phyloP scores from a whole-genome alignment of 1,139 yeast species.

The Taphrina sp. region DNA sequence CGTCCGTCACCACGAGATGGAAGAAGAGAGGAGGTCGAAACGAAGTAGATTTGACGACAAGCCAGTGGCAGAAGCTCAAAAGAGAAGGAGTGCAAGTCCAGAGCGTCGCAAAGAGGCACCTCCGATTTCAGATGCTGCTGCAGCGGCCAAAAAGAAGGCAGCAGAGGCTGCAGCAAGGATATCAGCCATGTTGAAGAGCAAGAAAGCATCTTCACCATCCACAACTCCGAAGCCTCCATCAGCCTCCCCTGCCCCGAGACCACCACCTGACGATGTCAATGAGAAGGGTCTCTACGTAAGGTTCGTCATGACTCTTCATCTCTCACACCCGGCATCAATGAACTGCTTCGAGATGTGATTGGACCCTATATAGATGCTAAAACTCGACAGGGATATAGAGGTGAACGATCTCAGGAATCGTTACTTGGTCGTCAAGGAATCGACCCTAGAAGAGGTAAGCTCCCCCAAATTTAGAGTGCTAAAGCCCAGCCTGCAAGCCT shows the following conservation, averaged over 20 bases:
- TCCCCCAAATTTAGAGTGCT: neutral
- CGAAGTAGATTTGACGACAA: slow-evolving; percentile 16
- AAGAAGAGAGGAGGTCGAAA: slow-evolving; percentile 13
- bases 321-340: too few species aligned
- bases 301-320: too few species aligned
- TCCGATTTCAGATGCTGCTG: slow-evolving; percentile 27
- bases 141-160: slow-evolving; percentile 28
- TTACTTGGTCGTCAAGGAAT: slow-evolving; percentile 45
- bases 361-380: neutral
- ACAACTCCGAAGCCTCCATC: slow-evolving; percentile 19
- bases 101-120: slow-evolving; percentile 18
- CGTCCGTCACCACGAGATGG: too few species aligned
- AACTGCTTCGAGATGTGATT: neutral
- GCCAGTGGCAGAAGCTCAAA: slow-evolving; percentile 7
- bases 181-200: slow-evolving; percentile 28
- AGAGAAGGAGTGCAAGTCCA: slow-evolving; percentile 34
- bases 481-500: slow-evolving; percentile 6
- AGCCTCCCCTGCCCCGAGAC: slow-evolving; percentile 7
- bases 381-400: slow-evolving; percentile 43
- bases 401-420: slow-evolving; percentile 47
- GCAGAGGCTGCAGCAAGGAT: slow-evolving; percentile 32
- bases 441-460: slow-evolving; percentile 41
- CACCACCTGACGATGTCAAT: slow-evolving; percentile 22
- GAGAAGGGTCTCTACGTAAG: slow-evolving; percentile 20
- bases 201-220: slow-evolving; percentile 19